A percentile compares a stretch with the other conserved stretches of the same genome.
These are phyloP conservation scores for Raphidocelis subcapitata DNA, from an alignment of 139 green algal species.

Conservation along the genomic window DNA sequence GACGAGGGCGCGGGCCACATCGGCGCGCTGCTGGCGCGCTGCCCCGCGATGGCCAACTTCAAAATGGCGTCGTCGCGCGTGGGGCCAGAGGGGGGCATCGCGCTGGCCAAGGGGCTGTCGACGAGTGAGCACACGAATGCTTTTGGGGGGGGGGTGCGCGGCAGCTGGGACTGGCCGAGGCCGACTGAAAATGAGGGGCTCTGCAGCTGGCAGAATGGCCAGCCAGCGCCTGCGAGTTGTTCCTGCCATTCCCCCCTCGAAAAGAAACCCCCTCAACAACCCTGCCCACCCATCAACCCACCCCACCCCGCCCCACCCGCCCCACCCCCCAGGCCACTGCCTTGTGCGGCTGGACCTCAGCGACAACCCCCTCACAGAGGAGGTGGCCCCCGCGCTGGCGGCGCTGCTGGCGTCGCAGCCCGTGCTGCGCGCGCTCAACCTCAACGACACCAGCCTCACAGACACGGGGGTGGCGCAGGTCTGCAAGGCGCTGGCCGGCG, in stretches of 20 bases:
- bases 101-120: conserved; percentile 60
- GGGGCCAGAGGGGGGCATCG: conserved; percentile 63
- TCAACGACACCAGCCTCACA: conserved; percentile 78
- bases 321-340: conserved; percentile 26
- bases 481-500: conserved; percentile 42
- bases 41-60: conserved; percentile 83
- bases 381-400: conserved; percentile 48
- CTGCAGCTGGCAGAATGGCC: too few relatives aligned
- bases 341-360: conserved; percentile 75
- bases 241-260: too few relatives aligned
- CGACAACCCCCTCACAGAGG: conserved; percentile 85
- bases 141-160: too few relatives aligned
- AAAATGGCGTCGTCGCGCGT: conserved; percentile 83
- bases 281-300: too few relatives aligned
- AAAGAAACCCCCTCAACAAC: too few relatives aligned
- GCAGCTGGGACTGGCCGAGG: too few relatives aligned
- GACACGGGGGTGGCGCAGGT: conserved; percentile 69
- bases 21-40: conserved; percentile 60
- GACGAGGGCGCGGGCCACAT: conserved; percentile 74
- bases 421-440: conserved; percentile 59
- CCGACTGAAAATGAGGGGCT: too few relatives aligned
- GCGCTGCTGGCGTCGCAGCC: conserved; percentile 39
- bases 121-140: conserved; percentile 43
- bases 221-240: too few relatives aligned
- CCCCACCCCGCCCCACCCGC: too few relatives aligned